Evolutionary conservation across 2,329 filamentous ascomycete genomes (phyloP), one percentile per base, ranked within the genome.

Genomic region (Knufia petricola): DNA sequence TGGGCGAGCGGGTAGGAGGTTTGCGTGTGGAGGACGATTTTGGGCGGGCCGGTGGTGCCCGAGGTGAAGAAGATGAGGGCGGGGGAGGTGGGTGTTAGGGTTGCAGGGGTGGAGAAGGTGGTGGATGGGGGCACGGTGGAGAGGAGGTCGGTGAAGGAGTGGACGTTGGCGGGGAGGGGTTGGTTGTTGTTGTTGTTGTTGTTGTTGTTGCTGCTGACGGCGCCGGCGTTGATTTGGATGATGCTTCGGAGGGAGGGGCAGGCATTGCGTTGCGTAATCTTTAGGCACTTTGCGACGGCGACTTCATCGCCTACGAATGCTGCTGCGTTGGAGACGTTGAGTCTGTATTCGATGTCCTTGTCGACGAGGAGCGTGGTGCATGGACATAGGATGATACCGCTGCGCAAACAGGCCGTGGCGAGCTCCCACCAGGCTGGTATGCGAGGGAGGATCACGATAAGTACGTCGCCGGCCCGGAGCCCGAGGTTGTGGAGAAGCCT

Each of bases 1-100:
- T 65, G 64, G 9, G 62, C 62, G n/a, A 68, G 54, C 1, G 66
- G 66, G 50, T 67, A 68, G 2, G 65, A 67, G 4, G 65, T 62
- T 30, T 69, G 66, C 40, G 64, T 66, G 51, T 69, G 66, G 20
- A 62, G 58, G 6, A 68, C 66, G 63, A 69, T 67, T 52, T 69
- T 69, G 3, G 66, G 66, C 4, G 63, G 61, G 0, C 66, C 66
- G 1, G 66, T 67, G 3, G 66, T 69, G 3, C 66, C 66, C 10
- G 60, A 64, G 0, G 66, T 69, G 54, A 69, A 69, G 52, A 66
- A 69, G 7, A 65, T 62, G 48, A 69, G 54, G 15, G 61, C 61
- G 1, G 64, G 60, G 42, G 61, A 59, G 17, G 59, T 60, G 34
- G 61, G 50, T 1, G 52, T 57, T 15, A 63, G 59, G 4, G 41